phyloP scores from a whole-genome alignment of 2,329 filamentous ascomycete species.

The Botryotinia globosa region DNA sequence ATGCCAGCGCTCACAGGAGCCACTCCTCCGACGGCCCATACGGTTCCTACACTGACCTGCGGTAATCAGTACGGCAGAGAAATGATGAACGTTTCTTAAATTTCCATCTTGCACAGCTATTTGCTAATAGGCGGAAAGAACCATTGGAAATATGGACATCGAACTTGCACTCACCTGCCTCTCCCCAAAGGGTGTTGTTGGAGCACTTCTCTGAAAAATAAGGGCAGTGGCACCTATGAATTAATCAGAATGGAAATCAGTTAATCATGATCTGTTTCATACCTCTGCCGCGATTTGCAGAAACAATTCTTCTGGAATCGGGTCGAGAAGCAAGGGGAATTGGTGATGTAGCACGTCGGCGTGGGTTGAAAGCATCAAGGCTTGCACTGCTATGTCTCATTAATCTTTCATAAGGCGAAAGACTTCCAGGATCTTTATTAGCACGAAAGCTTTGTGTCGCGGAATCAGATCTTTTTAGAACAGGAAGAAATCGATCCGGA shows the following conservation, averaged over 20 bases:
- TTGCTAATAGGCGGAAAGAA: background rate
- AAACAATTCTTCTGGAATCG: slow-evolving; percentile 26
- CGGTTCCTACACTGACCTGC: slow-evolving; percentile 62
- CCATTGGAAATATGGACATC: background rate
- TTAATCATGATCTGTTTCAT: slow-evolving; percentile 22
- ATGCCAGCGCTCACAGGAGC: slow-evolving; percentile 55
- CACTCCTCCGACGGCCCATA: slow-evolving; percentile 76
- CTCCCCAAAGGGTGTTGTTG: slow-evolving; percentile 30
- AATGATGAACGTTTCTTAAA: background rate
- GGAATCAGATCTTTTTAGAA: slow-evolving; percentile 41
- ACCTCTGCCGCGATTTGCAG: slow-evolving; percentile 33
- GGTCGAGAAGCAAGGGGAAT: slow-evolving; percentile 25
- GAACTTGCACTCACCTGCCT: slow-evolving; percentile 34
- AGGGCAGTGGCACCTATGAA: slow-evolving; percentile 35
- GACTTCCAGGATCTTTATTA: slow-evolving; percentile 46
- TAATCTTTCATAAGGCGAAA: slow-evolving; percentile 48
- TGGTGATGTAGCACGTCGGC: slow-evolving; percentile 33
- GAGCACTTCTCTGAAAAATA: slow-evolving; percentile 34
- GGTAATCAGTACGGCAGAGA: slow-evolving; percentile 20
- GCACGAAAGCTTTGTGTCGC: slow-evolving; percentile 51
- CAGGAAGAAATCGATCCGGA: slow-evolving; percentile 59
- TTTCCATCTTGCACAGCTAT: background rate
- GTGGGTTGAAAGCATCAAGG: slow-evolving; percentile 53
- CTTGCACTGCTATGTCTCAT: slow-evolving; percentile 44
- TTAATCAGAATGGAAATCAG: slow-evolving; percentile 16